phyloP scores from a whole-genome alignment of 2,329 filamentous ascomycete genomes.

The Colletotrichum destructivum region DNA sequence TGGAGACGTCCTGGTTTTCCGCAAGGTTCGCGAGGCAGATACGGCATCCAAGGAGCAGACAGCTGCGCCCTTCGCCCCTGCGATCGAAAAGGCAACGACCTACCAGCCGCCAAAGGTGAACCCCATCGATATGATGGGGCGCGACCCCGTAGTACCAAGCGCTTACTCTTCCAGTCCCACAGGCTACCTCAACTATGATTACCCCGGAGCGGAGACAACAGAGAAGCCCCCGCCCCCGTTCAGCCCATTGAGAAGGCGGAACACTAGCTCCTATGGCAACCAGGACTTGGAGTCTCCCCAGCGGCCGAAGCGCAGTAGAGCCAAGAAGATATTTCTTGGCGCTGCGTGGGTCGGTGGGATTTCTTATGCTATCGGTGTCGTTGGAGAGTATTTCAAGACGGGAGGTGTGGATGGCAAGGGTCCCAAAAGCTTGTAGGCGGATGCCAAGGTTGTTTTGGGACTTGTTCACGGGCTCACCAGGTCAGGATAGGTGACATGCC shows the following conservation, averaged over 20 bases:
- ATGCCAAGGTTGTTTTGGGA: not conserved
- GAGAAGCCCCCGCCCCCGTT: conserved; percentile 55
- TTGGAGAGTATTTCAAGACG: conserved; percentile 70
- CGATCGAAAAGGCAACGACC: conserved; percentile 38
- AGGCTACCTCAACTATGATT: conserved; percentile 75
- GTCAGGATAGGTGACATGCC: conserved; percentile 4
- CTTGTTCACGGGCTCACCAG: not conserved
- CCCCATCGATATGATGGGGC: conserved; percentile 71
- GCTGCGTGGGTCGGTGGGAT: conserved; percentile 69
- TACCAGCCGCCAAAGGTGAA: conserved; percentile 59
- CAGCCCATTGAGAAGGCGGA: conserved; percentile 55
- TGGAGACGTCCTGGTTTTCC: conserved; percentile 76
- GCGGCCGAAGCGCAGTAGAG: conserved; percentile 59
- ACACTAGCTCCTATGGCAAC: conserved; percentile 59
- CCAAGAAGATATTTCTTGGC: conserved; percentile 66
- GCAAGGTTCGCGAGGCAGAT: conserved; percentile 65
- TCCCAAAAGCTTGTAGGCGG: conserved; percentile 41
- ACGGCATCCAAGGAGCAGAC: conserved; percentile 39
- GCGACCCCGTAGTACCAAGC: conserved; percentile 55
- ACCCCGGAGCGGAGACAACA: conserved; percentile 49
- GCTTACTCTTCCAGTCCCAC: conserved; percentile 76
- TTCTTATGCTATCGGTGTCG: conserved; percentile 71
- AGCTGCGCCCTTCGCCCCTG: conserved; percentile 1
- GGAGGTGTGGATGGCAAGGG: conserved; percentile 61
- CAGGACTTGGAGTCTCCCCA: conserved; percentile 56